These are phyloP conservation scores for barley (Hordeum vulgare) DNA, from an alignment of 176 grass and related monocot genomes.

Conservation along the genomic window DNA sequence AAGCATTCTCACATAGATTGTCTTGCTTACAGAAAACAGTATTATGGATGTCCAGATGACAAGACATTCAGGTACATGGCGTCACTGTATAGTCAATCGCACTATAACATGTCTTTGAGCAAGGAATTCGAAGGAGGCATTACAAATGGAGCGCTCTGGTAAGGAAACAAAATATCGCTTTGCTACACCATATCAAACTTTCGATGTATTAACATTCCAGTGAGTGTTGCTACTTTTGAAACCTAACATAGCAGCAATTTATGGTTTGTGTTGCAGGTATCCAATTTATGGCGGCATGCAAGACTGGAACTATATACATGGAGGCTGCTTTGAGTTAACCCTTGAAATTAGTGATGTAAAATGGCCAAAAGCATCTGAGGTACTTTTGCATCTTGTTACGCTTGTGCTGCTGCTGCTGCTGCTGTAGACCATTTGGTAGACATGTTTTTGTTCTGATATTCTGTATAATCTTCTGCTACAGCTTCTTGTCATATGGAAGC, in stretches of 20 bases:
- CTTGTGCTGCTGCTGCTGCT: slow-evolving; percentile 1
- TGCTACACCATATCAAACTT: not conserved
- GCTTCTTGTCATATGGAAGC: slow-evolving; percentile 78
- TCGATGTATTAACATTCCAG: not conserved
- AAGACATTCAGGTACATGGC: slow-evolving; percentile 81
- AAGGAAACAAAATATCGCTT: not conserved
- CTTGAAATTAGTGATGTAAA: slow-evolving; percentile 91
- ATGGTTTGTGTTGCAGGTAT: slow-evolving; percentile 55
- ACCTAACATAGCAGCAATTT: not conserved
- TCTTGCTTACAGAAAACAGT: slow-evolving; percentile 63
- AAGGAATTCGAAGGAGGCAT: slow-evolving; percentile 94
- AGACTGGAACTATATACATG: slow-evolving; percentile 99
- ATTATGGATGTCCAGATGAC: slow-evolving; percentile 89
- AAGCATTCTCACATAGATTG: slow-evolving; percentile 21
- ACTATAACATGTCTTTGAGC: slow-evolving; percentile 94
- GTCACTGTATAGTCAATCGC: slow-evolving; percentile 73
- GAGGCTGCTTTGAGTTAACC: slow-evolving; percentile 93
- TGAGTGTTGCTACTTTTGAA: not conserved
- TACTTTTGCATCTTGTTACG: slow-evolving; percentile 25
- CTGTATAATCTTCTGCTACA: slow-evolving; percentile 25
- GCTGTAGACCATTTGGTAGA: not conserved
- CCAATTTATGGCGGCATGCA: slow-evolving; percentile 99
- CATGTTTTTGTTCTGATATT: slow-evolving; percentile 18
- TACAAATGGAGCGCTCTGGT: slow-evolving; percentile 91
- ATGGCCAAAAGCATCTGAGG: slow-evolving; percentile 91